These are phyloP conservation scores for Carex littledalei DNA, from an alignment of 176 grass and related monocot genomes.

Conservation along the genomic window DNA sequence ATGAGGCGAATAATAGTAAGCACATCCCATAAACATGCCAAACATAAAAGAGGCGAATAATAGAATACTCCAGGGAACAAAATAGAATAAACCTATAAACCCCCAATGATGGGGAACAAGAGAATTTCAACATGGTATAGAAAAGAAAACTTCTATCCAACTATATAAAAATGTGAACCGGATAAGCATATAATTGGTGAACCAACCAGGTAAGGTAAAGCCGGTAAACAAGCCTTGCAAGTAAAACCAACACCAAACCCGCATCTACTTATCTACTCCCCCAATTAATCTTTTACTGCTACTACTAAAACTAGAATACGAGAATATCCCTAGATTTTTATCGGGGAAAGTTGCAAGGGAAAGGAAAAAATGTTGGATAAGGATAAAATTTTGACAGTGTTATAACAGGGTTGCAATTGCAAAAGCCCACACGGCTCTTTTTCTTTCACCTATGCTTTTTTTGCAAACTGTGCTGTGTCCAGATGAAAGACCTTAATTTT, in stretches of 20 bases:
- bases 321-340: background rate
- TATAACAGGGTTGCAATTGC: background rate
- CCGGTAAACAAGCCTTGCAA: conserved; percentile 13
- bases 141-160: background rate
- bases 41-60: background rate
- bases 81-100: background rate
- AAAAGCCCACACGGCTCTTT: conserved; percentile 13
- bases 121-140: background rate
- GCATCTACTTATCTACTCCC: conserved; percentile 12
- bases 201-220: background rate
- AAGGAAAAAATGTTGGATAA: background rate
- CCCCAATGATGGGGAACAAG: background rate
- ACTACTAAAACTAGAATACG: background rate
- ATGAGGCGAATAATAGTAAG: background rate
- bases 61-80: background rate
- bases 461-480: background rate
- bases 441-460: background rate
- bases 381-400: conserved; percentile 1
- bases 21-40: background rate
- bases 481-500: background rate
- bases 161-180: background rate
- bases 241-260: conserved; percentile 22
- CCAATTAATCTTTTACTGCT: conserved; percentile 9
- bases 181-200: conserved; percentile 16
- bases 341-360: background rate